Evolutionary conservation across 805 yeast genomes (phyloP), one percentile per base, ranked within the genome.

Genomic region (Cyberlindnera maritima): DNA sequence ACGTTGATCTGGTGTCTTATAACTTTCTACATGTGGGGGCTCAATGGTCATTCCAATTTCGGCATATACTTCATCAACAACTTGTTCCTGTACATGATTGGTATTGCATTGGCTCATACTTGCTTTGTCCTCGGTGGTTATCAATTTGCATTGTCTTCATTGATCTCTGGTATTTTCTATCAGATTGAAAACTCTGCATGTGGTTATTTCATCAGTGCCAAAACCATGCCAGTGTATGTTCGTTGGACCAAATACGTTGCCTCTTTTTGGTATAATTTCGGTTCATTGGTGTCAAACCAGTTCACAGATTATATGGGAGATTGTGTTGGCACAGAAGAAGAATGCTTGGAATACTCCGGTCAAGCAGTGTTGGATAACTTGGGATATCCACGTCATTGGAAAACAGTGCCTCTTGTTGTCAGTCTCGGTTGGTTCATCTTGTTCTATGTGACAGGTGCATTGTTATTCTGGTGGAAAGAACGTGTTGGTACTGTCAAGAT

Each of bases 211-310:
- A 85, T 83, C 19, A 87, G 86, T 63, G 79, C 90, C 0, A 71
- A 73, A 14, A 74, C 79, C 1, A 75, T 88, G 81, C 96, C 96
- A 0, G 95, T 86, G 1, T 89, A 89, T 58, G 96, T 88, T 7
- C 73, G 88, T 31, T 88, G 96, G 96, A 75, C 83, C 7, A 86
- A 84, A 61, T 88, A 85, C 63, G 68, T 83, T 45, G 82, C 92
- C 0, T 84, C 78, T 58, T 74, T 85, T 43, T 89, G 91, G 88
- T 88, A 85, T 59, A 83, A 82, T 0, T 85, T 85, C 65, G 94
- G 94, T 1, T 81, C 82, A 2, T 60, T 83, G 48, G 57, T 76
- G 18, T 74, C 90, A 0, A 84, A 82, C 58, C 83, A 87, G 55
- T 88, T 79, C 59, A 72, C 86, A 1, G 76, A 72, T 32, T 85